These are phyloP conservation scores for Houttuynia cordata DNA, from an alignment of 164 flowering plant species.

Conservation along the genomic window DNA sequence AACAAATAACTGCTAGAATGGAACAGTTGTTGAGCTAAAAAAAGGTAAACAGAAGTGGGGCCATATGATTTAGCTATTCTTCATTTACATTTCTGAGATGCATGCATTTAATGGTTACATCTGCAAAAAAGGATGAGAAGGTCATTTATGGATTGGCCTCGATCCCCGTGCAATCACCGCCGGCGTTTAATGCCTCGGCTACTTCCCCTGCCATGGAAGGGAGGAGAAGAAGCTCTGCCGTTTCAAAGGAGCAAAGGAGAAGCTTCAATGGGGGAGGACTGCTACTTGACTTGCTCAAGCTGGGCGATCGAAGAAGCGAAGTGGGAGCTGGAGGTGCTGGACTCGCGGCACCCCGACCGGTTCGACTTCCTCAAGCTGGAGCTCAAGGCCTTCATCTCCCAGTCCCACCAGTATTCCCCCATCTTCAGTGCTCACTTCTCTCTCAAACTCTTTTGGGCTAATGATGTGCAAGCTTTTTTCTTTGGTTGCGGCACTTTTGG, in stretches of 20 bases:
- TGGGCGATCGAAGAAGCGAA: slow-evolving; percentile 10
- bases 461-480: too few species aligned
- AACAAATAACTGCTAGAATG: too few species aligned
- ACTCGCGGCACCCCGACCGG: slow-evolving; percentile 6
- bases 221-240: not conserved
- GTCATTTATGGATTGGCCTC: too few species aligned
- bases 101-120: too few species aligned
- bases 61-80: too few species aligned
- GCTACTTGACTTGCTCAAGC: not conserved
- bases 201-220: not conserved
- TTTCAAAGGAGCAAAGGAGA: not conserved
- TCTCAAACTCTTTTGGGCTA: too few species aligned
- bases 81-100: too few species aligned
- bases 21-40: too few species aligned
- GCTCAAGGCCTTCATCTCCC: slow-evolving; percentile 7
- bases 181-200: not conserved
- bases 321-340: slow-evolving; percentile 7
- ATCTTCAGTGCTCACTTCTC: too few species aligned
- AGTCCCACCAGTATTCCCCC: not conserved
- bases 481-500: too few species aligned
- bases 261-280: not conserved
- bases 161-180: not conserved
- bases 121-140: too few species aligned
- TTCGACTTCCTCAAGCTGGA: slow-evolving; percentile 12
- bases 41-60: too few species aligned